Evolutionary conservation across 768 basidiomycete species (phyloP), one percentile per base, ranked within the genome.

Genomic region (Hygrocybe punicea): DNA sequence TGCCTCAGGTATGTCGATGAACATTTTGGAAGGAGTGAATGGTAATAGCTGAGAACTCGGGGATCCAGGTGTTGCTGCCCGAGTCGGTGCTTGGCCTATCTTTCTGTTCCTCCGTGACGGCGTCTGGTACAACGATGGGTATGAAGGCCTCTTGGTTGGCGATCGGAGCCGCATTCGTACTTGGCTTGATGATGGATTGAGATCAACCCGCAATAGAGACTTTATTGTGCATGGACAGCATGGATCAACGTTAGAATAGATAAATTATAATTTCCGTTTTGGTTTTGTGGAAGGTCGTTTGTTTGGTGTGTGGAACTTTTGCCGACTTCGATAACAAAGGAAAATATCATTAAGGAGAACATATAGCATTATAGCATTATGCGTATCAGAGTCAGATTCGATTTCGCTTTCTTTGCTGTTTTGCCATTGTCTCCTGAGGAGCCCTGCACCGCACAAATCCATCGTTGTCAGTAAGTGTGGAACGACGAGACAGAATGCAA

Each of bases 361-460:
- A 29, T 29, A 29, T 29, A 29, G 8, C 29, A 29, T 4, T n/a
- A n/a, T n/a, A n/a, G n/a, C n/a, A n/a, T n/a, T n/a, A n/a, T n/a
- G n/a, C n/a, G 8, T 29, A 29, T 29, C 29, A 29, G 8, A 8
- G 4, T 58, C 49, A 84, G 62, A 79, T 74, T 59, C 84, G 78
- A 67, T 81, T 86, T 49, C 84, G 78, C 70, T 87, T 87, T 62
- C 82, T 73, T 51, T 73, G 66, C 9, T 77, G 75, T 62, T 83
- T 84, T 14, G 78, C 71, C 52, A 65, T 67, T 39, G 73, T 65
- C 24, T 78, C 74, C 40, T 80, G 78, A 16, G 75, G 67, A 23
- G 73, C 71, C 64, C 76, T 81, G 56, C 16, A 51, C 46, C 46
- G 5, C 17, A 10, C 40, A 45, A 36, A 11, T 56, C 11, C 24